Base-by-base conservation (phyloP, 2,329 filamentous ascomycete species). In the Fusarium sororula region DNA sequence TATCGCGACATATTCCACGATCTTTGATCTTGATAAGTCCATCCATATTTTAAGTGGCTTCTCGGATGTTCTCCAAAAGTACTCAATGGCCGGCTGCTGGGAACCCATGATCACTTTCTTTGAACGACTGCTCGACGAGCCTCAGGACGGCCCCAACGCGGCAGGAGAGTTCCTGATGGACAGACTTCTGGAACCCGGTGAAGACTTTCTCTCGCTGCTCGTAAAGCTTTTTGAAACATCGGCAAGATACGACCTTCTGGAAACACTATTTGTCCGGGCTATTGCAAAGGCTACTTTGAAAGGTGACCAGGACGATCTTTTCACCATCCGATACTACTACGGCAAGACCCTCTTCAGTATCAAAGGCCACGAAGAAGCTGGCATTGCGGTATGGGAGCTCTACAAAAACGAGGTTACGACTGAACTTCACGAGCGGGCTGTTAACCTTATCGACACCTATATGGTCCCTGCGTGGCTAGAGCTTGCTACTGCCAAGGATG, bases 231-330 rank as follows among this genome's bases (percentile, higher is more conserved):
- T 58, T 5, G 39, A 56, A 11, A 18, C 17, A 1, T 45, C 17
- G 3, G 50, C 18, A 12, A 38, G 39, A 24, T 45, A 22, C 17
- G 59, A 44, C 6, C 26, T 62, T 9, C 28, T 62, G 10, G 39
- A 62, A 30, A 24, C 10, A 6, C 9, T 58, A 3, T 57, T 45
- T n/a, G 26, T 18, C 4, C 39, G 32, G 6, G 24, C 59, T 10
- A 62, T 58, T 14, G 8, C 12, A 10, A 62, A 44, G 10, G 30
- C 39, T 6, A 26, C 50, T 3, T 22, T 24, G 4, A 45, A 15
- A 2, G 30, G 30, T 17, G 32, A 28, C 4, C 3, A 9, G 2
- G 32, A n/a, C 5, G 12, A 24, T 11, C 10, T 24, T 0, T 30
- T 45, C 39, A 30, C 9, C 8, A 24, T 62, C 7, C 51, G 32